Evolutionary conservation across 352 stramenopile genomes (phyloP), one percentile per base, ranked within the genome.

Genomic region (Phytopythium litorale): DNA sequence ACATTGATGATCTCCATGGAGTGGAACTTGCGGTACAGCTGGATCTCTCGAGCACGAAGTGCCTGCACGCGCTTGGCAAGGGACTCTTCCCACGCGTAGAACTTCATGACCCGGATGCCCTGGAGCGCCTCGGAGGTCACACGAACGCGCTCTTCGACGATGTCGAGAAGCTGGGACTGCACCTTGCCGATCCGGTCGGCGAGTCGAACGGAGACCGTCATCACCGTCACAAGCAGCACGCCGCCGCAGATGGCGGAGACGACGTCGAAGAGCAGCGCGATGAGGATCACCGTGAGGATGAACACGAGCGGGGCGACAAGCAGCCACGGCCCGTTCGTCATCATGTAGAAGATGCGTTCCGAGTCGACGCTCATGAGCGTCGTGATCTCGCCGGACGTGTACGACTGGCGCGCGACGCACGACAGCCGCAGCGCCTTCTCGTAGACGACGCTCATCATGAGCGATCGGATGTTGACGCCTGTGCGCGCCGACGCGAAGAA

Each of bases 121-220:
- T 88, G 68, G 4, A 98, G 71, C 11, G 96, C 86, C 74, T 98
- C 94, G 43, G 92, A 97, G 33, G 94, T 95, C 61, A 98, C 87
- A 68, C 96, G 95, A 12, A 98, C 90, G 2, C 94, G 79, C n/a
- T 89, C 70, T 11, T 84, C 60, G 19, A 94, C 82, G 19, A 74
- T 55, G 1, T 15, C 25, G 7, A 78, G 48, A 0, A 54, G 48
- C 13, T 32, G 19, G 56, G 3, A 13, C 28, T 74, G 68, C 0
- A 64, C 32, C 12, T 25, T 18, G 1, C 61, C 69, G 15, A 73
- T 62, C 5, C 30, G 15, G 9, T 50, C 33, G 4, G 38, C 54
- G 16, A 50, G 40, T 5, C 46, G 35, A 8, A 48, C 38, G 0
- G 60, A 64, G 1, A 58, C n/a, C 9, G 16, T 32, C 30, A 71